Evolutionary conservation across 2,329 filamentous ascomycete species (phyloP).

Genomic region (Claviceps paspali): DNA sequence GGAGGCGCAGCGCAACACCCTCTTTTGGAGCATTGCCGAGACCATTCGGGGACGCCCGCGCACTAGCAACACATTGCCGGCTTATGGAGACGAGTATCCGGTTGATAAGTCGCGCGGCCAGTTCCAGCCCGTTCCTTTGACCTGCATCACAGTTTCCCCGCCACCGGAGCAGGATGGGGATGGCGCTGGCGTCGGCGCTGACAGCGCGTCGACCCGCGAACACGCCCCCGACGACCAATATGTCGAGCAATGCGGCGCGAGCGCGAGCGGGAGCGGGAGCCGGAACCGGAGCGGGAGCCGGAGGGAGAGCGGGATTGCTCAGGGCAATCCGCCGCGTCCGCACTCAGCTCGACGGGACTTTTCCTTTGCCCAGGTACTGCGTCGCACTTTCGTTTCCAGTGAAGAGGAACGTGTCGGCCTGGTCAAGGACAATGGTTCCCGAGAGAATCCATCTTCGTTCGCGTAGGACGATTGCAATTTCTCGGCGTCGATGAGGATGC

Average conservation of each 20-base stretch:
- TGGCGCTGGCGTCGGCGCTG: too few relatives aligned
- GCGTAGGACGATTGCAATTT: too few relatives aligned
- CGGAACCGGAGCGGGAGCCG: conserved; percentile 22
- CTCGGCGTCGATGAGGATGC: too few relatives aligned
- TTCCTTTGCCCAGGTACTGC: conserved; percentile 79
- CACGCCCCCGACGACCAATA: conserved; percentile 30
- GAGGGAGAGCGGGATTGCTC: conserved; percentile 20
- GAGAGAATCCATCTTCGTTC: not conserved
- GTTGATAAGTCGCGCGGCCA: conserved; percentile 33
- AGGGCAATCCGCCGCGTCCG: conserved; percentile 39
- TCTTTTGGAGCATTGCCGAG: conserved; percentile 41
- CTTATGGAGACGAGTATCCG: conserved; percentile 21
- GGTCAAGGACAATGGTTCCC: conserved; percentile 35
- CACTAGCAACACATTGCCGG: conserved; percentile 17
- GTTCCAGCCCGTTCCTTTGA: conserved; percentile 47
- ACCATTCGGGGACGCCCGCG: conserved; percentile 28
- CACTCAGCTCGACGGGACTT: conserved; percentile 62
- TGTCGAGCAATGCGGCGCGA: conserved; percentile 34
- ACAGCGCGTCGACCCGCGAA: conserved; percentile 22
- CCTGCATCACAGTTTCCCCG: conserved; percentile 38
- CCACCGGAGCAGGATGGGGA: conserved; percentile 30
- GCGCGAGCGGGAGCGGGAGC: conserved; percentile 20
- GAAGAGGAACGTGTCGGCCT: conserved; percentile 75
- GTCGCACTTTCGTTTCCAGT: conserved; percentile 34
- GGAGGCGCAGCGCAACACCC: conserved; percentile 32